Evolutionary conservation across 2,329 filamentous ascomycete genomes (phyloP).

Genomic region (Calonectria multiphialidica): DNA sequence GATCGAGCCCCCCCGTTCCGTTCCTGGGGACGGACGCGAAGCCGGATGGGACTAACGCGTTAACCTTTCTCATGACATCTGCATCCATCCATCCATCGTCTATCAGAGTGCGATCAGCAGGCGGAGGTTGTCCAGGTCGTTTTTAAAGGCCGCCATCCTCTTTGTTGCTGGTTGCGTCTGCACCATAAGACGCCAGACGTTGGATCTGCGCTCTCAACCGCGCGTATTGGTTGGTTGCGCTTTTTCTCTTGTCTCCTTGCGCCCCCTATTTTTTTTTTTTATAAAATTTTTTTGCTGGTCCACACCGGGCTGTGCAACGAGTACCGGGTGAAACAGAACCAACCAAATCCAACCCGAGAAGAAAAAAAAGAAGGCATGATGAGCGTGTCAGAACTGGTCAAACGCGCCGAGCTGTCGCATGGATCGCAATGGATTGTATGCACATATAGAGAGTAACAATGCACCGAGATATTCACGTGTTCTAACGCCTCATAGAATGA

Average conservation of each 20-base stretch:
- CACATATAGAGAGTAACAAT: background rate
- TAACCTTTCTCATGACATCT: background rate
- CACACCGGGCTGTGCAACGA: background rate
- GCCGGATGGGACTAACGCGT: background rate
- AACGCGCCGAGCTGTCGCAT: conserved; percentile 44
- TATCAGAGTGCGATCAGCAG: background rate
- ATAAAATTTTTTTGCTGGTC: background rate
- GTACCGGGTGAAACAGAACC: background rate
- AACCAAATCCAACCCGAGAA: background rate
- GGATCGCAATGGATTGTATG: conserved; percentile 50
- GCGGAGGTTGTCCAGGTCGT: background rate
- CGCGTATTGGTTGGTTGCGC: background rate
- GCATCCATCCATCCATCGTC: background rate
- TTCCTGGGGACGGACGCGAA: background rate
- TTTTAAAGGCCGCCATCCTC: conserved; percentile 12
- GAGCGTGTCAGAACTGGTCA: conserved; percentile 40
- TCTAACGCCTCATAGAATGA: conserved; percentile 53
- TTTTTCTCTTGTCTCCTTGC: background rate
- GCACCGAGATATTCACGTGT: background rate
- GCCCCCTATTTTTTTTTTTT: background rate
- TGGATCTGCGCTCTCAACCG: background rate
- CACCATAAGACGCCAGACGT: background rate
- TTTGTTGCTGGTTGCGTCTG: background rate
- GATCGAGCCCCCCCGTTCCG: background rate
- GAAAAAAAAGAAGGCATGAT: conserved; percentile 21